Percentiles rank a stretch among this genome's conserved stretches.
Evolutionary conservation across 2,329 filamentous ascomycete species (phyloP).

Genomic region (Beauveria australis): DNA sequence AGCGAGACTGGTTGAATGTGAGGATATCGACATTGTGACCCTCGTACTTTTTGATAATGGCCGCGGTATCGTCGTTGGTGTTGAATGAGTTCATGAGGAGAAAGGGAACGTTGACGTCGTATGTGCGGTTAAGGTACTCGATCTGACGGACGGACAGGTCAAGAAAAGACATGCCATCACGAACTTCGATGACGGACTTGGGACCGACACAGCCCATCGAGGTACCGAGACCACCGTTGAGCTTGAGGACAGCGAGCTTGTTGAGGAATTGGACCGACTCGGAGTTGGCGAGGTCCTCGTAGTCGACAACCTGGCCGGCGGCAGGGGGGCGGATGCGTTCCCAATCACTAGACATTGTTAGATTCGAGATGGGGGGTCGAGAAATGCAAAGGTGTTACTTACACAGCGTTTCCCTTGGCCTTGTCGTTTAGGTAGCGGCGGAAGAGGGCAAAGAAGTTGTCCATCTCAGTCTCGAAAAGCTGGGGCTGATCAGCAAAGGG

Average conservation of each 20-base stretch:
- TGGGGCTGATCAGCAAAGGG: constrained; percentile 23
- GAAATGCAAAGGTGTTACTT: constrained; percentile 26
- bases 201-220: constrained; percentile 99
- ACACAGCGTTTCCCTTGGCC: constrained; percentile 91
- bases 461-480: constrained; percentile 98
- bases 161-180: constrained; percentile 99
- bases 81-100: constrained; percentile 99
- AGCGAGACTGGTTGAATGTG: constrained; percentile 99
- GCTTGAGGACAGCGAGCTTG: constrained; percentile 97
- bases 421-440: constrained; percentile 97
- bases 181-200: constrained; percentile 99
- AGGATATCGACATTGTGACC: constrained; percentile 99
- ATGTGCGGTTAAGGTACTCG: constrained; percentile 97
- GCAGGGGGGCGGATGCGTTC: constrained; percentile 92
- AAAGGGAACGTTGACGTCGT: constrained; percentile 94
- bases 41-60: constrained; percentile 99
- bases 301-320: constrained; percentile 88
- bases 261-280: constrained; percentile 90
- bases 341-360: constrained; percentile 63
- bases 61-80: constrained; percentile 94
- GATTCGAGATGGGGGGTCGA: constrained; percentile 4
- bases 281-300: constrained; percentile 79
- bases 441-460: constrained; percentile 99
- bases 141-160: constrained; percentile 98
- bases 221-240: constrained; percentile 97